Percentiles rank a stretch among this genome's conserved stretches.
Conservation (phyloP, 192 early-diverging fungal genomes). For the Spizellomyces sp. region DNA sequence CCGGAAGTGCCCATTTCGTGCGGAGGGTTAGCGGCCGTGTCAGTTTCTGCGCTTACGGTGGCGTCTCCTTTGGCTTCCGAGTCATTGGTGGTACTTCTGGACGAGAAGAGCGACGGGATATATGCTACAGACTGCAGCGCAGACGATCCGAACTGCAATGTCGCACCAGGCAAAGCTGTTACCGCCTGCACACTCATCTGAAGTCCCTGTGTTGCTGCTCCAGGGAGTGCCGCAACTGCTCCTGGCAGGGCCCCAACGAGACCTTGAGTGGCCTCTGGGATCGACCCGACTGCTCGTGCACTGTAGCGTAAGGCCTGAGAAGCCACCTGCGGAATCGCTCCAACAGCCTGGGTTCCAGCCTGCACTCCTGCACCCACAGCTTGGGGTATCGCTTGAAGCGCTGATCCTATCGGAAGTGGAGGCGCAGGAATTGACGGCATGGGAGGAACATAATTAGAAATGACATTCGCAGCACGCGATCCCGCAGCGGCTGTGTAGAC, state of each 20-base stretch:
- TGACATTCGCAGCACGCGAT: conserved; percentile 28
- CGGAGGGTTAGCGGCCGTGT: not conserved
- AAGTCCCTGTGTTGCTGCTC: conserved; percentile 12
- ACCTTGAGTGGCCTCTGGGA: conserved; percentile 26
- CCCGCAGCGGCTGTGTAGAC: conserved; percentile 46
- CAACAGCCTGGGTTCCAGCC: conserved; percentile 13
- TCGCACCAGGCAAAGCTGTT: conserved; percentile 11
- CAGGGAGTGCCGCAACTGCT: conserved; percentile 17
- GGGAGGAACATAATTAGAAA: conserved; percentile 39
- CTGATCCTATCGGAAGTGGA: not conserved
- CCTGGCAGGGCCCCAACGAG: conserved; percentile 14
- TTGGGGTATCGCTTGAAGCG: conserved; percentile 19
- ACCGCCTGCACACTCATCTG: conserved; percentile 12
- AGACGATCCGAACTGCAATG: not conserved
- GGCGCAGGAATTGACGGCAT: conserved; percentile 28
- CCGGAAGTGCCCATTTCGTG: not conserved
- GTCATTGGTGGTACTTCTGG: not conserved
- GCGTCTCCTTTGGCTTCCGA: not conserved
- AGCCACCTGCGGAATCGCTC: not conserved
- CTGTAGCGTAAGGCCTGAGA: conserved; percentile 13
- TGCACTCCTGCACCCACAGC: conserved; percentile 18
- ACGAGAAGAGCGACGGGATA: not conserved
- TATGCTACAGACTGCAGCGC: not conserved
- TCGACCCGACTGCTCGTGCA: conserved; percentile 21
- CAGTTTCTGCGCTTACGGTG: not conserved